Conservation (phyloP, 2,329 filamentous ascomycete species). For the Colletotrichum gigasporum region DNA sequence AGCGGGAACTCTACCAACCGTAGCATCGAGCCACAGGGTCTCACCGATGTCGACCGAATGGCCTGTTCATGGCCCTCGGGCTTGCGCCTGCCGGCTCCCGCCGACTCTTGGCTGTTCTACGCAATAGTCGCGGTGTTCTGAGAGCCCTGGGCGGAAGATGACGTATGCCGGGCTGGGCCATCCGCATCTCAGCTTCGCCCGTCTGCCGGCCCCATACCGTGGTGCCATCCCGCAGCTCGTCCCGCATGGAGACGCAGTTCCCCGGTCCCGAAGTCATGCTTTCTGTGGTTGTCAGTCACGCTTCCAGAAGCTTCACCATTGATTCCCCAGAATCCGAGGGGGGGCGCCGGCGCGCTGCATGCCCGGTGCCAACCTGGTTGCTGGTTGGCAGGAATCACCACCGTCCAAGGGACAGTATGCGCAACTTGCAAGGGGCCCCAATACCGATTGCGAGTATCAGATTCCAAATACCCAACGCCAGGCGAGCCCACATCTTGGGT, state of each 20-base stretch:
- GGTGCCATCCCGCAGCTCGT: conserved; percentile 2
- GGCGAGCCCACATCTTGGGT: not conserved
- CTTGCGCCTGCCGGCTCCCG: too few relatives aligned
- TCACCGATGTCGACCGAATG: too few relatives aligned
- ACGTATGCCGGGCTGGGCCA: not conserved
- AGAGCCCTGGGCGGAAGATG: not conserved
- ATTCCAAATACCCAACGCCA: conserved; percentile 20
- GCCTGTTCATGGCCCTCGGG: too few relatives aligned
- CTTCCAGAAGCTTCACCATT: not conserved
- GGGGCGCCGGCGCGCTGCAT: not conserved
- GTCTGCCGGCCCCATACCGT: not conserved
- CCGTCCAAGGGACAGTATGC: not conserved
- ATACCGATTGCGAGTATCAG: not conserved
- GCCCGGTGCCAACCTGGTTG: conserved; percentile 9
- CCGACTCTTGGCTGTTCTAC: not conserved
- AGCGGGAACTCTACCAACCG: not conserved
- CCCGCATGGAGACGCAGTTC: not conserved
- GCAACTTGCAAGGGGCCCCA: not conserved
- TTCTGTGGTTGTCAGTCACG: not conserved
- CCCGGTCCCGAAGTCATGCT: not conserved
- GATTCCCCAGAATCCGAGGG: not conserved
- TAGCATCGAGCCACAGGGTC: not conserved
- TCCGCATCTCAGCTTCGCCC: not conserved
- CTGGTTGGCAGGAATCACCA: not conserved
- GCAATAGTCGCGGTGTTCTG: not conserved